Base-by-base conservation (phyloP, 1,284 basidiomycete genomes). In the Trichosporon sp. region DNA sequence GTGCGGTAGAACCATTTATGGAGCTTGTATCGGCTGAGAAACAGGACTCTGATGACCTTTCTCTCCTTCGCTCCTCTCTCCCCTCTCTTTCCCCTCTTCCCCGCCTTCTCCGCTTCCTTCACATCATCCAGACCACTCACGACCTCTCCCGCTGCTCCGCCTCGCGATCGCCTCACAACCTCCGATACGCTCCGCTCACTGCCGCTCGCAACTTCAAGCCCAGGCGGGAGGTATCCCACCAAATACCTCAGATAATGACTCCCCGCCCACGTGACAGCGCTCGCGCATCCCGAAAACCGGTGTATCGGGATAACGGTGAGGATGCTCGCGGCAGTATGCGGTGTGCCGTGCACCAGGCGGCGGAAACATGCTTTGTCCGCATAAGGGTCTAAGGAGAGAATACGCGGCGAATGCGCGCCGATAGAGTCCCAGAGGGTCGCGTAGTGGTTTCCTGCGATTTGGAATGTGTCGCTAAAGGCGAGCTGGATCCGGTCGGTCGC, bases 171-270 rank as follows among this genome's bases (percentile, higher is more conserved):
- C n/a, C n/a, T n/a, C n/a, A n/a, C n/a, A n/a, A n/a, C n/a, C n/a
- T n/a, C n/a, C n/a, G n/a, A n/a, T n/a, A 13, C 33, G 33, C 33
- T 34, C 13, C 33, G 33, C 8, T 7, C 33, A 13, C 40, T 16
- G 33, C 33, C 33, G 8, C 33, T 13, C 8, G 33, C 33, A 13
- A 37, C n/a, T 3, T 29, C 4, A 19, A 70, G 64, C 1, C 68
- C 69, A 10, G 37, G 64, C 4, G 75, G 72, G 1, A 63, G 33
- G 11, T 77, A 69, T 37, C 78, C 77, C 46, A 78, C 77, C 2
- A 80, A 66, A 49, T 76, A 71, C 14, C 78, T 74, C 62, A 75
- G 76, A 65, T 76, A 80, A 57, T 78, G 77, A 0, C 75, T 66
- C 14, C 75, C 73, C 0, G 75, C 77, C 77, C 76, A 80, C 0